A percentile compares a stretch with the other conserved stretches of the same genome.
phyloP scores from a whole-genome alignment of 805 yeast genomes.

The Wickerhamiella parazyma region DNA sequence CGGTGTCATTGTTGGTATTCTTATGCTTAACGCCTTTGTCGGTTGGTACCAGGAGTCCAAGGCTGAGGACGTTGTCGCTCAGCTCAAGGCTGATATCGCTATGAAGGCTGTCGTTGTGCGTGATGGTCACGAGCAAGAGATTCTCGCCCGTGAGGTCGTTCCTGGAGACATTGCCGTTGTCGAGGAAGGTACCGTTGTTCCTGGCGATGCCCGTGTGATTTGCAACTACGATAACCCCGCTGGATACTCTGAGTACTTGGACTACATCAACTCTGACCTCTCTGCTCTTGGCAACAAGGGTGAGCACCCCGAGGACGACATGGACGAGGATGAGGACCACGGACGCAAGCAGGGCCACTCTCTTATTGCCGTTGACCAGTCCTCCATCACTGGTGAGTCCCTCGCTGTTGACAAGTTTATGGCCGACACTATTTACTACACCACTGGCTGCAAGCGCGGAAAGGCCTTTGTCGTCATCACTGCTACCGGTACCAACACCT shows the following conservation, averaged over 20 bases:
- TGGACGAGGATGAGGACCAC: slow-evolving; percentile 24
- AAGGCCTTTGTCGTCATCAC: slow-evolving; percentile 88
- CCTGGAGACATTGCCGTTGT: slow-evolving; percentile 89
- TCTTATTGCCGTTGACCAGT: slow-evolving; percentile 71
- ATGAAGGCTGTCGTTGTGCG: slow-evolving; percentile 78
- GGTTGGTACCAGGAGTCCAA: slow-evolving; percentile 97
- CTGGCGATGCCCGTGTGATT: slow-evolving; percentile 77
- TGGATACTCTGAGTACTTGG: slow-evolving; percentile 28
- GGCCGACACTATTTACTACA: slow-evolving; percentile 84
- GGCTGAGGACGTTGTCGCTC: slow-evolving; percentile 95
- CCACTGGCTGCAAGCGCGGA: slow-evolving; percentile 93
- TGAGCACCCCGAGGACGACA: slow-evolving; percentile 19
- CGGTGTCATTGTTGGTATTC: slow-evolving; percentile 88
- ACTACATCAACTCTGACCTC: slow-evolving; percentile 27
- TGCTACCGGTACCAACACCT: slow-evolving; percentile 88
- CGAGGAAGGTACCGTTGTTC: slow-evolving; percentile 88
- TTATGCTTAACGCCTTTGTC: slow-evolving; percentile 77
- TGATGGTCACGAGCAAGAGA: slow-evolving; percentile 65
- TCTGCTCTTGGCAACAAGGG: slow-evolving; percentile 19
- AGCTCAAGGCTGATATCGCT: slow-evolving; percentile 87
- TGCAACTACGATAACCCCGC: slow-evolving; percentile 27
- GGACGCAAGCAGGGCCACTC: slow-evolving; percentile 78
- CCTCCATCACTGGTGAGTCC: slow-evolving; percentile 96
- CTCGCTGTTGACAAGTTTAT: slow-evolving; percentile 86
- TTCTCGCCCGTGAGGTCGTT: slow-evolving; percentile 74